Conservation (phyloP, 176 grass and related monocot species). For the Triticum dicoccoides region DNA sequence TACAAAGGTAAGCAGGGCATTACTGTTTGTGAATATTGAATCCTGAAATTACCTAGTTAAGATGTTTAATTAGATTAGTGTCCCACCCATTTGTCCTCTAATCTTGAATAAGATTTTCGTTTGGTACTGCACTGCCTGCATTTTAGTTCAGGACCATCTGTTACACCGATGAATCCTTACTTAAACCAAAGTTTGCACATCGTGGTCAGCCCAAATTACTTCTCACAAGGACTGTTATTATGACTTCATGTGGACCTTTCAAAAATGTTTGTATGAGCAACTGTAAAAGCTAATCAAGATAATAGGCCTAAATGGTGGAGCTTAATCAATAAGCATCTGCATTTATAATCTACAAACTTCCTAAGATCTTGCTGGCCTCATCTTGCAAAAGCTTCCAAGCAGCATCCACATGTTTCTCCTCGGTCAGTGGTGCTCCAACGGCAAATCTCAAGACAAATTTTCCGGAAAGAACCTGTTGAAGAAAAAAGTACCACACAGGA, state of each 20-base stretch:
- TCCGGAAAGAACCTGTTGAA: conserved; percentile 56
- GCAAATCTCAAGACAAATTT: conserved; percentile 60
- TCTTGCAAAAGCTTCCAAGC: conserved; percentile 72
- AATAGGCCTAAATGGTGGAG: neutral
- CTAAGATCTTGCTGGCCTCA: conserved; percentile 37
- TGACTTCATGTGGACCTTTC: neutral
- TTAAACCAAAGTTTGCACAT: too few species aligned
- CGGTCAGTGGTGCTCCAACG: conserved; percentile 56
- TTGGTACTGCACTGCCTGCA: too few species aligned
- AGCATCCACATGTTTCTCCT: conserved; percentile 41
- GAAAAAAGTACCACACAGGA: neutral
- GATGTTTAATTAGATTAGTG: too few species aligned
- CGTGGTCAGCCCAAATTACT: too few species aligned
- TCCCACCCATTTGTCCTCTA: too few species aligned
- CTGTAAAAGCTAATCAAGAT: neutral
- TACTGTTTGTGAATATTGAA: too few species aligned
- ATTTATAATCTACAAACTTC: conserved; percentile 9
- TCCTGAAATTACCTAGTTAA: too few species aligned
- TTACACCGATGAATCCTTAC: too few species aligned
- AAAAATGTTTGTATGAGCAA: neutral
- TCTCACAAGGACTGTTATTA: neutral
- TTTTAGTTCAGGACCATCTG: too few species aligned
- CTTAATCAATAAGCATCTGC: neutral
- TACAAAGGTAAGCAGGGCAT: too few species aligned
- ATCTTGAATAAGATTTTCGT: too few species aligned